Percentiles rank a stretch among this genome's conserved stretches.
phyloP scores from a whole-genome alignment of 176 grass and related monocot genomes.

The Aegilops sharonensis region DNA sequence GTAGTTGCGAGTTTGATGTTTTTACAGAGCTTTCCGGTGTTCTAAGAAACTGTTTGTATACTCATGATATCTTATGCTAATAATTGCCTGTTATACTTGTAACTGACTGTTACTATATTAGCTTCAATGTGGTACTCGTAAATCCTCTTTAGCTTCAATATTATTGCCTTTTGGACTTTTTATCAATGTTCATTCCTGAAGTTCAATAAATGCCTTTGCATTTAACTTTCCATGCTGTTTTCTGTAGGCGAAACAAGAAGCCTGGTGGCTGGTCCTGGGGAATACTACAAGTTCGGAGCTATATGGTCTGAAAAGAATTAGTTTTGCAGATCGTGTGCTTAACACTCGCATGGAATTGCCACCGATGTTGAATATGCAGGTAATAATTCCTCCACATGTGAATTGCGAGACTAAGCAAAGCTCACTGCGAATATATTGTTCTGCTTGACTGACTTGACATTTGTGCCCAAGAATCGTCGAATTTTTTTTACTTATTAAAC shows the following conservation, averaged over 20 bases:
- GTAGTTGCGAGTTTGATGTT: neutral
- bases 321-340: conserved; percentile 61
- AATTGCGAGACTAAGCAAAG: conserved; percentile 13
- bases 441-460: neutral
- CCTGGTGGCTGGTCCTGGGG: conserved; percentile 94
- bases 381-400: conserved; percentile 29
- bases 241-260: conserved; percentile 92
- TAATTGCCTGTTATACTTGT: neutral
- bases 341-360: conserved; percentile 86
- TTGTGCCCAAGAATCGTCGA: conserved; percentile 1
- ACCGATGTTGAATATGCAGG: conserved; percentile 54
- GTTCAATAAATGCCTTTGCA: neutral
- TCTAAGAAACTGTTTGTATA: conserved; percentile 11
- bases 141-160: conserved; percentile 2
- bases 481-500: neutral
- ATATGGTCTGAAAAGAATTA: conserved; percentile 93
- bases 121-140: neutral
- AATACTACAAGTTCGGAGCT: conserved; percentile 69
- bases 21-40: neutral
- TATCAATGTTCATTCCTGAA: neutral
- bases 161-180: neutral
- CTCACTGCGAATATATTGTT: neutral
- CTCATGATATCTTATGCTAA: neutral
- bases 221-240: conserved; percentile 17
- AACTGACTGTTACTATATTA: neutral